A percentile compares a stretch with the other conserved stretches of the same genome.
These are phyloP conservation scores for Citrus inodora DNA, from an alignment of 345 rosid species.

Conservation along the genomic window DNA sequence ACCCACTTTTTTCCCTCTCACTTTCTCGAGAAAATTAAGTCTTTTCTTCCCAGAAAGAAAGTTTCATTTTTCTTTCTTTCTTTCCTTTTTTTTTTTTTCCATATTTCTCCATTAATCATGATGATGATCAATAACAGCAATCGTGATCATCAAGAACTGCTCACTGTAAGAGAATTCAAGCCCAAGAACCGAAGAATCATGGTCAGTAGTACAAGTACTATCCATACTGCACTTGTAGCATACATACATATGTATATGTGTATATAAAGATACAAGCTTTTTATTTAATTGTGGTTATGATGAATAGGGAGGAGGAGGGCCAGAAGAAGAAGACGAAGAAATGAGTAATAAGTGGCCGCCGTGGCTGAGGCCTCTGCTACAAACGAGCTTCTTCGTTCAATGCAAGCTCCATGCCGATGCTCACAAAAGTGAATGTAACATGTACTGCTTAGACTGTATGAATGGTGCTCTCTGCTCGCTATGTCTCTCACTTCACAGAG, in stretches of 20 bases:
- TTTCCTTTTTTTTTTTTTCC: too few relatives aligned
- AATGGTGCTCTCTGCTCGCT: slow-evolving; percentile 57
- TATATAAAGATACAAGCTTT: too few relatives aligned
- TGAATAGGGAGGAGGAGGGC: slow-evolving; percentile 53
- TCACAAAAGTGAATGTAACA: slow-evolving; percentile 65
- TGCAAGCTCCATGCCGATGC: slow-evolving; percentile 56
- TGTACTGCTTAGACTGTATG: slow-evolving; percentile 59
- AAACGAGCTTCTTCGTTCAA: slow-evolving; percentile 52
- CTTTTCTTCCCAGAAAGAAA: neutral
- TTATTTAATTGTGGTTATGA: too few relatives aligned
- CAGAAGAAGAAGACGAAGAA: slow-evolving; percentile 32
- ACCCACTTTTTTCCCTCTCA: slow-evolving; percentile 10
- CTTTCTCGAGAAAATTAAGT: neutral
- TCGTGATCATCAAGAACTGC: slow-evolving; percentile 42
- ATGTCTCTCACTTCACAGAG: slow-evolving; percentile 50
- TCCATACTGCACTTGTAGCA: neutral
- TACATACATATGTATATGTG: neutral
- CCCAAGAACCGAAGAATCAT: slow-evolving; percentile 56
- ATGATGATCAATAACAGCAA: slow-evolving; percentile 5
- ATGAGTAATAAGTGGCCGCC: slow-evolving; percentile 47
- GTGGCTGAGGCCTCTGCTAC: slow-evolving; percentile 53
- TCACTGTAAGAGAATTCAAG: slow-evolving; percentile 39
- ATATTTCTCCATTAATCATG: neutral
- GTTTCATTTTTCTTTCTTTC: neutral
- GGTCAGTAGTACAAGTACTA: slow-evolving; percentile 23